Evolutionary conservation across 139 green algal species (phyloP), one percentile per base, ranked within the genome.

Genomic region (Tetratostichococcus sp.): DNA sequence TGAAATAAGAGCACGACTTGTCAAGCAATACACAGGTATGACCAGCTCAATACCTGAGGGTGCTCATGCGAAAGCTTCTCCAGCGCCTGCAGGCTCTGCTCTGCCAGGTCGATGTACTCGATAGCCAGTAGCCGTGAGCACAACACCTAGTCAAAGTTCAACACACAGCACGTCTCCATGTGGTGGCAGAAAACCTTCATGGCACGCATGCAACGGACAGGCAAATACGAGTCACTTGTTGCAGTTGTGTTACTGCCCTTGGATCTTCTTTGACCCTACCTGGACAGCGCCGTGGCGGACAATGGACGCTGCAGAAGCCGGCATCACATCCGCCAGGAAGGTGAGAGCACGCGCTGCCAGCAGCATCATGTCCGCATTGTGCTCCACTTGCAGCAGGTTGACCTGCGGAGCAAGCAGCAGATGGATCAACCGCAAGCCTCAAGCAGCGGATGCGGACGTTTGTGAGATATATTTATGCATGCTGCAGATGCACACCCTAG

Each of bases 101-200:
- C 95, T 30, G 95, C 95, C 35, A 98, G 83, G 76, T 98, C 95
- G 34, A 98, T 98, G 87, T 98, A 98, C 83, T 98, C 95, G 21
- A 98, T 97, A 62, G 85, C 94, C 22, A 98, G 83, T 71, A 98
- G 86, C 4, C 91, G 79, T 2, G 85, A 84, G 76, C 93, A 98
- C 39, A 98, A 90, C 26, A 81, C 82, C 39, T 50, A 11, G 11
- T 11, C 8, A 50, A 6, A 11, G 11, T 11, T 6, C 6, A 6
- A 50, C 39, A 50, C 39, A 50, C 6, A 50, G 39, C 39, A 50
- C 39, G 39, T 50, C 39, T 21, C 39, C 39, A 50, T 21, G 8
- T 21, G 39, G 39, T 11, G 39, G 39, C 39, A 50, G 6, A 11
- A 11, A 11, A 11, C 39, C 39, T 50, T 50, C 8, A 50, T 6